phyloP scores from a whole-genome alignment of 1,139 yeast species.

The Diutina ranongensis region DNA sequence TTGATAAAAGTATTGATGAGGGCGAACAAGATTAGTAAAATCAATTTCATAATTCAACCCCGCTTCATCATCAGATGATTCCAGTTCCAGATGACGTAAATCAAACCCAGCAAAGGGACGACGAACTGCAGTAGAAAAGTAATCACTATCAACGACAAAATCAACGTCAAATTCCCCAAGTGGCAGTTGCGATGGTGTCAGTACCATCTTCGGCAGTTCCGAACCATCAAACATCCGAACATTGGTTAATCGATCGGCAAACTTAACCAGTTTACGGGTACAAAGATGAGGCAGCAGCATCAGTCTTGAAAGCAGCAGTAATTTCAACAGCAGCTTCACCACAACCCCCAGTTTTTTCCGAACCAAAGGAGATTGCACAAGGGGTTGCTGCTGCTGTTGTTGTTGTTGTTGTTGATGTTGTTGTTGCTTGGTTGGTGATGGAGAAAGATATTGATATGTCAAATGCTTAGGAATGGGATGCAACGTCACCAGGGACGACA shows the following conservation, averaged over 20 bases:
- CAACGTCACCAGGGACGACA: not conserved
- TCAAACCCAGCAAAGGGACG: not conserved
- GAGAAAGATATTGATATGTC: not conserved
- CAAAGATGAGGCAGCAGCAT: slow-evolving; percentile 1
- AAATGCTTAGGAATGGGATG: not conserved
- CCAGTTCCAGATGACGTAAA: not conserved
- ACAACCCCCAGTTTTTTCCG: slow-evolving; percentile 1
- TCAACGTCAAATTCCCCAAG: slow-evolving; percentile 5
- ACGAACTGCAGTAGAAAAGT: not conserved
- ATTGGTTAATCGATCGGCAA: slow-evolving; percentile 5
- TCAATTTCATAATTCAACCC: not conserved
- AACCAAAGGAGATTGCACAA: not conserved
- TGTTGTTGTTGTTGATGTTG: not conserved
- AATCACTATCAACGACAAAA: not conserved
- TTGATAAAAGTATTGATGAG: slow-evolving; percentile 5
- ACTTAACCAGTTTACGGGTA: slow-evolving; percentile 3
- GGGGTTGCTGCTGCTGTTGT: not conserved
- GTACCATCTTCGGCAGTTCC: not conserved
- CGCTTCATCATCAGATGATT: not conserved
- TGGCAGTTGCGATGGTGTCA: slow-evolving; percentile 4
- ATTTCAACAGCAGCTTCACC: slow-evolving; percentile 4
- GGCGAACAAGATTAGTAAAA: not conserved
- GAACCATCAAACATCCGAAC: slow-evolving; percentile 4
- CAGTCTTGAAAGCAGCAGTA: slow-evolving; percentile 1
- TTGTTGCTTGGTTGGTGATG: not conserved